Evolutionary conservation across 345 rosid species (phyloP), one percentile per base, ranked within the genome.

Genomic region (Syzygium grande): DNA sequence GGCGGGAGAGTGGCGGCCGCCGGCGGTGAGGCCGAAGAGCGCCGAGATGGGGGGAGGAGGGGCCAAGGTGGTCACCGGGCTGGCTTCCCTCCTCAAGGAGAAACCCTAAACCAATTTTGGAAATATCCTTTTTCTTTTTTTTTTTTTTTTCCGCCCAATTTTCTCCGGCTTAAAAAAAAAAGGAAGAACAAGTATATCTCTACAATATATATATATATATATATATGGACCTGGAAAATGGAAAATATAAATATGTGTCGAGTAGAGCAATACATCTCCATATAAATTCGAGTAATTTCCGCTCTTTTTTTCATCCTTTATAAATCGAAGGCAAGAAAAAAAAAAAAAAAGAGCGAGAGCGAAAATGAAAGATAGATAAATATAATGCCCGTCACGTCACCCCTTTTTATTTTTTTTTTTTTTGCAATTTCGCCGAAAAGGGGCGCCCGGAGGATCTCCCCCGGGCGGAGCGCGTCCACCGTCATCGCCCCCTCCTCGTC

Each of bases 61-160:
- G 88, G 89, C 93, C 87, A 94, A 94, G 92, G 87, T 94, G 59
- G 98, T 97, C 90, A 96, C 98, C 89, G 98, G 98, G 88, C 93
- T 97, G 87, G 99, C 98, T 88, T 94, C 94, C 84, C 96, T 97
- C n/a, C 92, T 97, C 46, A 93, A 91, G 86, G 95, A 94, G 92
- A 94, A 92, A 85, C 91, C 95, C 51, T 97, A 92, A 92, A 94
- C 89, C 68, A 91, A 90, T 93, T 95, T 93, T 91, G 89, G 86
- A 9, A 59, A 49, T 89, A 87, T 87, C 88, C 84, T 55, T 88
- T 30, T 14, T 79, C 53, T 38, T 51, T 63, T 86, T 56, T 41
- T 52, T 85, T 78, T 51, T 9, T 2, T 16, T 16, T 9, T 21
- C 59, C 80, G 14, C 80, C 80, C 84, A 53, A 65, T 90, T 89